These are phyloP conservation scores for Ceratopteris richardii DNA, from an alignment of 75 land plant species.

Conservation along the genomic window DNA sequence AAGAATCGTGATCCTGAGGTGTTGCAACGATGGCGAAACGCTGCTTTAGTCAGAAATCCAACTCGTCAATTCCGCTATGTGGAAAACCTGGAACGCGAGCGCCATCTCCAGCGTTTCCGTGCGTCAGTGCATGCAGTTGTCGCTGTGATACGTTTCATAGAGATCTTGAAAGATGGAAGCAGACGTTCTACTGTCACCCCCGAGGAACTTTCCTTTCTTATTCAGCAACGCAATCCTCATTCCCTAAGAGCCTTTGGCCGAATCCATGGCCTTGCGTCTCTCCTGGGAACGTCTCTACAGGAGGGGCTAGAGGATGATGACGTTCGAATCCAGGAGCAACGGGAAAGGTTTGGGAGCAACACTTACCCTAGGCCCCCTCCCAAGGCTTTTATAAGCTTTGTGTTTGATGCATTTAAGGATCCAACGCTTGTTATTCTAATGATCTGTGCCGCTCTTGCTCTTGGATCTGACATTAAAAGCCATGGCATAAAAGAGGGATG, in stretches of 20 bases:
- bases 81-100: no score
- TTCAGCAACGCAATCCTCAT: neutral
- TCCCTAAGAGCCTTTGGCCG: neutral
- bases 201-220: neutral
- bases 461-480: constrained; percentile 40
- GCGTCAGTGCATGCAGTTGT: no score
- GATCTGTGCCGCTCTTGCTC: constrained; percentile 46
- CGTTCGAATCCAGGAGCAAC: neutral
- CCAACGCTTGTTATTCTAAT: constrained; percentile 40
- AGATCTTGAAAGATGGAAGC: no score
- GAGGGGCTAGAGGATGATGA: neutral
- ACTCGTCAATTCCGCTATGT: no score
- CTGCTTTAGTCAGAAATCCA: no score
- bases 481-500: constrained; percentile 74
- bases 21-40: no score
- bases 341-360: constrained; percentile 22
- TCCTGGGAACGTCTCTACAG: neutral
- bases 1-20: no score
- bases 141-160: no score
- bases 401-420: constrained; percentile 41
- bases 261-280: neutral
- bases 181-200: neutral
- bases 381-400: constrained; percentile 25
- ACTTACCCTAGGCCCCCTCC: constrained; percentile 19
- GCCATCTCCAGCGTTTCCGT: no score